Base-by-base conservation (phyloP, 1,284 basidiomycete genomes). In the Coriolopsis trogii region DNA sequence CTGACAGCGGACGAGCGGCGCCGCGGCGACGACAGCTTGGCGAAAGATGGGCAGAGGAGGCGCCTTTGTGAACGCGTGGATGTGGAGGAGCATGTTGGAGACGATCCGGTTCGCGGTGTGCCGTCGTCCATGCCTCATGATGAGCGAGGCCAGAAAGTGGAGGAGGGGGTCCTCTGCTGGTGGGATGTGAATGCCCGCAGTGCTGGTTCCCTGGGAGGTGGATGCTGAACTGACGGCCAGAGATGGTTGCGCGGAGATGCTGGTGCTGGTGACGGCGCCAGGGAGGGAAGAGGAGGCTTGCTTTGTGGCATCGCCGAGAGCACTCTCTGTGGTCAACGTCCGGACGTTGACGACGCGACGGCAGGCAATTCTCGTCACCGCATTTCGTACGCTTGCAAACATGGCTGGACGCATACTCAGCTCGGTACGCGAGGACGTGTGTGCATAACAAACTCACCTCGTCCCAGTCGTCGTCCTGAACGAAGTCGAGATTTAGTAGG, bases 21-120 rank as follows among this genome's bases (percentile, higher is more conserved):
- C 77, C 2, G 83, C 82, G 2, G 76, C 67, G 39, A 79, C 64
- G 39, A 95, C 71, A 1, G 91, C 92, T 59, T 83, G 70, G 34
- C 86, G 84, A 4, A 95, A 70, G 53, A 94, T 82, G n/a, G 88
- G 89, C 25, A 93, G 73, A 0, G 92, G 87, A 13, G 85, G 81
- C 12, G 82, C 77, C 53, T 88, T 82, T 7, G 91, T 94, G 55
- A 88, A 75, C 8, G 84, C 77, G 68, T 90, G 89, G 25, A 93
- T 80, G 65, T 84, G 76, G 15, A 87, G 71, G 21, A 95, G 80
- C 53, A 84, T 85, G 26, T 78, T 72, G 1, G 85, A 76, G 10
- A 86, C 78, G 38, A 74, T 74, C 36, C 77, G 79, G 3, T 81
- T 71, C 0, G 91, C 91, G 37, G 77, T 76, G 16, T 85, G 79